These are phyloP conservation scores for Thalia dealbata DNA, from an alignment of 176 grass and related monocot species.

Conservation along the genomic window DNA sequence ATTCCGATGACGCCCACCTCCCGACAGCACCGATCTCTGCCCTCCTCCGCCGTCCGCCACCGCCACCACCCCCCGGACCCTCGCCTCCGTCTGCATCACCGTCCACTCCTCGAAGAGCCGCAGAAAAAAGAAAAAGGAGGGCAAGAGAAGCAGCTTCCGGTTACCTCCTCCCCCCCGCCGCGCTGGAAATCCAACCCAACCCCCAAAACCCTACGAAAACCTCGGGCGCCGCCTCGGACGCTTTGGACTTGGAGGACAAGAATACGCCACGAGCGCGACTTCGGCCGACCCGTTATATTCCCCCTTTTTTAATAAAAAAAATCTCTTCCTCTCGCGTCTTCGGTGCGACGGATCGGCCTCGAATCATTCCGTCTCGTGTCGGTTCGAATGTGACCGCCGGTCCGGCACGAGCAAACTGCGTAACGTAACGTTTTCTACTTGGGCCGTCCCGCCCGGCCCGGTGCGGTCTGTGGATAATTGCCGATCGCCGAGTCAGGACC, in stretches of 20 bases:
- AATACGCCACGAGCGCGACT: neutral
- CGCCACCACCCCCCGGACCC: conserved; percentile 53
- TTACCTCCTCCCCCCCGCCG: neutral
- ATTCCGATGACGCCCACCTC: conserved; percentile 33
- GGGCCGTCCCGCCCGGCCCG: too few species aligned
- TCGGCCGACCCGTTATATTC: neutral
- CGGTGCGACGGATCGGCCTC: too few species aligned
- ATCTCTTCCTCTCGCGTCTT: neutral
- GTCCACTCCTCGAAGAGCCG: neutral
- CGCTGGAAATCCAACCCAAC: neutral
- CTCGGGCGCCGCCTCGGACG: neutral
- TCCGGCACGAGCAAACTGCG: too few species aligned
- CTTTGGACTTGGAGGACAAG: neutral
- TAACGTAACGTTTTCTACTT: too few species aligned
- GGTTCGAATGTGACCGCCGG: too few species aligned
- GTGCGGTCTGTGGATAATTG: too few species aligned
- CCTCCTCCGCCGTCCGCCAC: conserved; percentile 34
- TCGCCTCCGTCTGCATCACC: conserved; percentile 63
- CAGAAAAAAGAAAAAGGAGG: too few species aligned
- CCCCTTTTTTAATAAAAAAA: conserved; percentile 6
- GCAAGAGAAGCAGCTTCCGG: neutral
- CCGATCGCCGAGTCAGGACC: too few species aligned
- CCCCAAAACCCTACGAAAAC: conserved; percentile 2
- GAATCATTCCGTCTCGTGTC: too few species aligned
- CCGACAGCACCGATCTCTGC: conserved; percentile 16